These are phyloP conservation scores for Xylariomycetidae sp. DNA, from an alignment of 2,329 filamentous ascomycete genomes.

Conservation along the genomic window DNA sequence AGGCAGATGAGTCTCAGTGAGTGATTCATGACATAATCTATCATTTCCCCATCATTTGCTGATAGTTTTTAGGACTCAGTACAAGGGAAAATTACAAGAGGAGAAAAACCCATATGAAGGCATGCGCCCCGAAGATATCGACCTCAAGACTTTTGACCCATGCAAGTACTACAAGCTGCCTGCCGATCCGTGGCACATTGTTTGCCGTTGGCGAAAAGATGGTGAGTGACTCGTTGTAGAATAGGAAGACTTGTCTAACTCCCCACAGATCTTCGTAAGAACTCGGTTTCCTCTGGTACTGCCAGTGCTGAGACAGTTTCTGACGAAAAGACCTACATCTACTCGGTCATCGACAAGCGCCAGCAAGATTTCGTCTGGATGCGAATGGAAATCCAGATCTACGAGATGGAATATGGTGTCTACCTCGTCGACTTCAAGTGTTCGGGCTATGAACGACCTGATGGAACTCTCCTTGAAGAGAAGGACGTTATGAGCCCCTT, in stretches of 20 bases:
- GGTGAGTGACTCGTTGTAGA: conserved; percentile 54
- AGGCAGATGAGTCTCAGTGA: conserved; percentile 37
- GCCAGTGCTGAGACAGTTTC: conserved; percentile 29
- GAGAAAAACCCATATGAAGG: conserved; percentile 24
- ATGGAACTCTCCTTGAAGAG: conserved; percentile 75
- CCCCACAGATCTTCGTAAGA: conserved; percentile 35
- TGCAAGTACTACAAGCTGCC: conserved; percentile 73
- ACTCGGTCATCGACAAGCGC: conserved; percentile 36
- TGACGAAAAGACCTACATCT: conserved; percentile 38
- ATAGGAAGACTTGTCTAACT: conserved; percentile 40
- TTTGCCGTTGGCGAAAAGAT: conserved; percentile 80
- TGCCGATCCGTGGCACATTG: conserved; percentile 91
- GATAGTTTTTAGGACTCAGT: conserved; percentile 14
- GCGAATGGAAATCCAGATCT: conserved; percentile 93
- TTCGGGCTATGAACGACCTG: conserved; percentile 81
- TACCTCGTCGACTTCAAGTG: conserved; percentile 99
- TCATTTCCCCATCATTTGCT: conserved; percentile 3
- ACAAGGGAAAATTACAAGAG: conserved; percentile 5
- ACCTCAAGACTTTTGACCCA: conserved; percentile 42
- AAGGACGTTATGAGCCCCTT: conserved; percentile 95
- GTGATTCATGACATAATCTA: conserved; percentile 8
- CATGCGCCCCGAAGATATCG: conserved; percentile 22
- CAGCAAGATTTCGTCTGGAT: conserved; percentile 74
- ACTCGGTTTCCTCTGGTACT: conserved; percentile 23
- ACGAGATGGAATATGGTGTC: conserved; percentile 86